phyloP scores from a whole-genome alignment of 148 eudicot species.

The Heliosperma pusillum region DNA sequence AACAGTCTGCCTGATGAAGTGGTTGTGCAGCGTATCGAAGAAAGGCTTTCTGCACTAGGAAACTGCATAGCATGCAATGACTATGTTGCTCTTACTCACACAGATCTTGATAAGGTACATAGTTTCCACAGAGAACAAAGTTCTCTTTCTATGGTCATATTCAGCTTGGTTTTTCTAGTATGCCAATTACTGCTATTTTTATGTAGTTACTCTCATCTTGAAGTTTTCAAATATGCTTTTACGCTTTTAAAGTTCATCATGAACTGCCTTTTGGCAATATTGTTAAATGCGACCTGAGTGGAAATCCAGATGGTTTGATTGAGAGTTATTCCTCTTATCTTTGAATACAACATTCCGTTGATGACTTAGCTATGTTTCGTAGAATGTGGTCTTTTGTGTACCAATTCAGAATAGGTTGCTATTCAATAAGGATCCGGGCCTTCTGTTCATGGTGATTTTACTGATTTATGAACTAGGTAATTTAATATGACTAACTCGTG shows the following conservation, averaged over 20 bases:
- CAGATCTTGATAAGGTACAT: slow-evolving; percentile 87
- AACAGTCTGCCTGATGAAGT: slow-evolving; percentile 88
- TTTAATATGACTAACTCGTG: not conserved
- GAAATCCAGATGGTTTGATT: not conserved
- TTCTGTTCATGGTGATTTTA: not conserved
- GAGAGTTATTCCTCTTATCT: not conserved
- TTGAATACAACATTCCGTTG: not conserved
- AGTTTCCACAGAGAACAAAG: not conserved
- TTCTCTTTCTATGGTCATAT: not conserved
- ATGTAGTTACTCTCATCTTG: not conserved
- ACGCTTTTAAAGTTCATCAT: no score
- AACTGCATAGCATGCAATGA: slow-evolving; percentile 97
- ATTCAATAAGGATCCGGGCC: not conserved
- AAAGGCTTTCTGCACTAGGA: slow-evolving; percentile 84
- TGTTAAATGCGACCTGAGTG: no score
- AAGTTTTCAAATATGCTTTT: not conserved
- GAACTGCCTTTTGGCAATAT: no score
- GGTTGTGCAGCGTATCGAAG: slow-evolving; percentile 87
- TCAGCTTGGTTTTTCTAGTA: not conserved
- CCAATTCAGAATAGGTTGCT: not conserved
- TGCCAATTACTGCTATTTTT: not conserved
- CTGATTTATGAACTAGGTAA: not conserved
- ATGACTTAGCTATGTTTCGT: not conserved
- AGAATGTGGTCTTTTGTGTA: not conserved
- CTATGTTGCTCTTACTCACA: slow-evolving; percentile 92